These are phyloP conservation scores for Rubia peregrina DNA, from an alignment of 305 asterid genomes.

Conservation along the genomic window DNA sequence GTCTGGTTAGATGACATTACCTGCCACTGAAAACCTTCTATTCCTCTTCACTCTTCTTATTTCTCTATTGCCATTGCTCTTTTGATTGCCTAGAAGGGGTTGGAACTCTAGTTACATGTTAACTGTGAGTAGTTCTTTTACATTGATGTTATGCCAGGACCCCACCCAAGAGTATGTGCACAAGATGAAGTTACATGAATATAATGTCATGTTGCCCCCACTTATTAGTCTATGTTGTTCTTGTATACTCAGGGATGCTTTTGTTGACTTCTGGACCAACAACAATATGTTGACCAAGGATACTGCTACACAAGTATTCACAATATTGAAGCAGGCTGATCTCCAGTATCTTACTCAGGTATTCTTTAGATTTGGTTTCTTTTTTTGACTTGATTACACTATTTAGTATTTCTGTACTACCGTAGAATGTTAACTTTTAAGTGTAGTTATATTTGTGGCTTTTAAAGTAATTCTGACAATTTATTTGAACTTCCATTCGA, in stretches of 20 bases:
- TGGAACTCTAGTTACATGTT: not conserved
- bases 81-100: not conserved
- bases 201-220: not conserved
- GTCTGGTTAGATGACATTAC: not conserved
- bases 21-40: not conserved
- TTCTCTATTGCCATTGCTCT: not conserved
- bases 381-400: not conserved
- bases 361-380: slow-evolving; percentile 6
- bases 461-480: slow-evolving; percentile 8
- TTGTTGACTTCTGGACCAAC: slow-evolving; percentile 80
- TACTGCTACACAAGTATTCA: slow-evolving; percentile 60
- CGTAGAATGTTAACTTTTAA: not conserved
- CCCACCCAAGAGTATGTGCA: not conserved
- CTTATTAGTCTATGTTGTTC: not conserved
- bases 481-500: slow-evolving; percentile 16
- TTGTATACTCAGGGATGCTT: slow-evolving; percentile 63
- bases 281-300: slow-evolving; percentile 82
- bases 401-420: not conserved
- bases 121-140: not conserved
- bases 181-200: not conserved
- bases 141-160: not conserved
- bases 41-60: not conserved
- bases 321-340: slow-evolving; percentile 81
- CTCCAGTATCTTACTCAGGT: slow-evolving; percentile 68
- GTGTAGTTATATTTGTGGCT: not conserved